Conservation (phyloP, 2,329 filamentous ascomycete genomes). For the Chaetomiaceae sp. region DNA sequence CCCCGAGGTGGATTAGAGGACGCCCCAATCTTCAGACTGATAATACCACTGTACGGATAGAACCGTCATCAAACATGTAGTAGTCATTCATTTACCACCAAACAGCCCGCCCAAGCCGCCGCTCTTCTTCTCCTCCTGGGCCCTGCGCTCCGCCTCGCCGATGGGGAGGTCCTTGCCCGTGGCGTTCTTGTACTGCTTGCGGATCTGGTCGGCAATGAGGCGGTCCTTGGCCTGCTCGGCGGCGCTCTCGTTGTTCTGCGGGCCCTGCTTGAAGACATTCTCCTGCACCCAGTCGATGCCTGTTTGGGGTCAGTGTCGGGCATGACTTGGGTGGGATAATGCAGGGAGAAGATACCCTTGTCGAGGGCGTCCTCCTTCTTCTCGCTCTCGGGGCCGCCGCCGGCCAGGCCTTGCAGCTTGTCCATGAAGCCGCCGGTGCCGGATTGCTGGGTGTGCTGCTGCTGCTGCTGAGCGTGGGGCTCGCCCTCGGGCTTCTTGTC, state of each 20-base stretch:
- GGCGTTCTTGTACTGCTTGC: constrained; percentile 62
- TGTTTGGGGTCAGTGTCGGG: constrained; percentile 33
- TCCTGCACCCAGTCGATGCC: constrained; percentile 76
- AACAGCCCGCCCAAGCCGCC: constrained; percentile 6
- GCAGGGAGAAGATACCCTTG: constrained; percentile 54
- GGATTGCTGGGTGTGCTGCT: constrained; percentile 19
- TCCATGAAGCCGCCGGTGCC: constrained; percentile 48
- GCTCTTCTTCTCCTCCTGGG: neutral
- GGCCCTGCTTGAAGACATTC: constrained; percentile 64
- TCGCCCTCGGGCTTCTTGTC: constrained; percentile 11
- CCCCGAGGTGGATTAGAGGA: too few relatives aligned
- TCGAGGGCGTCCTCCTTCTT: constrained; percentile 80
- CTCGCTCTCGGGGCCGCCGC: constrained; percentile 69
- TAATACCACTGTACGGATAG: neutral
- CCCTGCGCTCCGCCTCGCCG: constrained; percentile 37
- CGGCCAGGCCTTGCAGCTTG: constrained; percentile 67
- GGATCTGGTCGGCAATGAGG: constrained; percentile 68
- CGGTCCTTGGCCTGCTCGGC: constrained; percentile 81
- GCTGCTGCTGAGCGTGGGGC: too few relatives aligned
- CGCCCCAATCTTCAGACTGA: too few relatives aligned
- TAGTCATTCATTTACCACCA: neutral
- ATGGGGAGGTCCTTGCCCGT: constrained; percentile 68
- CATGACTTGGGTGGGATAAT: neutral
- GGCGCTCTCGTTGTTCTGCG: constrained; percentile 68
- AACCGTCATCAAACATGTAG: neutral